Evolutionary conservation across 108 stramenopile species (phyloP), one percentile per base, ranked within the genome.

Genomic region (Ochromonas danica): DNA sequence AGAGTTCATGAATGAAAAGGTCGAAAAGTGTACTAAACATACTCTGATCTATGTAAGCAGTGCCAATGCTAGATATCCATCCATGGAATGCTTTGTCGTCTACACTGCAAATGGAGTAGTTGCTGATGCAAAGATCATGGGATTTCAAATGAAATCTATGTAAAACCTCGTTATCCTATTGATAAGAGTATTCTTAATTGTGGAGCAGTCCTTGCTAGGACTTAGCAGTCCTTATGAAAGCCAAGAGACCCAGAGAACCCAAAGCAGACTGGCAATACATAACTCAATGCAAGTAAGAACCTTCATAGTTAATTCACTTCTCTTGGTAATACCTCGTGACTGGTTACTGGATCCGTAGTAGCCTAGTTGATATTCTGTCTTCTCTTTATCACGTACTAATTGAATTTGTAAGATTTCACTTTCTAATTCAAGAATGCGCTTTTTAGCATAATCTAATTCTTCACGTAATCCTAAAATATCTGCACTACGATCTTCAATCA

Each of bases 121-220:
- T 10, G 22, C 17, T 22, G 22, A 22, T 57, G 51, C 22, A 22
- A 57, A 57, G 51, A 57, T 57, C 51, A 22, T 57, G 51, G 51
- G 51, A 10, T 57, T 57, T 22, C 51, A 57, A 57, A 57, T 57
- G 51, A 57, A 57, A 57, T 57, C 51, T 10, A 57, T 57, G 51
- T 57, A 22, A 57, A 57, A 22, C 51, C 51, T 22, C 51, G 51
- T 22, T 22, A 22, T 22, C 17, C 17, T 22, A 57, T 57, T 22
- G 22, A 57, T 22, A 57, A 10, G 51, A 10, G 51, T 22, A 10
- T 57, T 22, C 10, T 57, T 57, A 10, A 57, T 57, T 10, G 51
- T 10, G 51, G 51, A 57, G 51, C 51, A 17, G 51, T 57, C 51
- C 51, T 57, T 10, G 22, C 22, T 22, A 10, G 51, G 51, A 22